Evolutionary conservation across 2,329 filamentous ascomycete species (phyloP).

Genomic region (Mycocentrospora acerina): DNA sequence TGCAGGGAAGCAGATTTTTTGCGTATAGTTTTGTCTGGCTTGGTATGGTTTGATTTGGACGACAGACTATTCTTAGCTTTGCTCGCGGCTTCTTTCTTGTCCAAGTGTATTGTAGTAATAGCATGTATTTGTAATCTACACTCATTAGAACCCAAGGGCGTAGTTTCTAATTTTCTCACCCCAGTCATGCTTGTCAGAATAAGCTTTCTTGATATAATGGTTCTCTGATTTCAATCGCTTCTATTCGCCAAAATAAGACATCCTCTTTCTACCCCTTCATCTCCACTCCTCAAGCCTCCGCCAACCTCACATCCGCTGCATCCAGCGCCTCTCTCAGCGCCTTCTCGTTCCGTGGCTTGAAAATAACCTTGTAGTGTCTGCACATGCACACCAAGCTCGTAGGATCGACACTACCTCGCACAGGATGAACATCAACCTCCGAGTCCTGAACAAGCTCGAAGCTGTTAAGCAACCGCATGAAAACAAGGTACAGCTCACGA

Average conservation of each 20-base stretch:
- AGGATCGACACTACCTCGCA: constrained; percentile 61
- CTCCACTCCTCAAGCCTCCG: constrained; percentile 8
- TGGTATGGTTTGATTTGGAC: no score
- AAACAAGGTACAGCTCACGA: constrained; percentile 65
- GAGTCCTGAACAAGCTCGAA: constrained; percentile 60
- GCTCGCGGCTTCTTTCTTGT: no score
- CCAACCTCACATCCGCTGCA: constrained; percentile 30
- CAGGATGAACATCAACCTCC: constrained; percentile 59
- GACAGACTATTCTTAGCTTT: no score
- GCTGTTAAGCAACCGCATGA: constrained; percentile 62
- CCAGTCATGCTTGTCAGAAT: no score
- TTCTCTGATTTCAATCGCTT: not conserved
- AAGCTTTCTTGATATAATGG: not conserved
- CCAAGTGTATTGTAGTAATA: no score
- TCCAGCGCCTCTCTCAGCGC: constrained; percentile 48
- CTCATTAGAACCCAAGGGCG: no score
- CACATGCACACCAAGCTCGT: constrained; percentile 65
- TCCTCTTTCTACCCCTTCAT: no score
- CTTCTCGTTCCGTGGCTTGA: constrained; percentile 57
- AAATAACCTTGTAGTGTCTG: constrained; percentile 58
- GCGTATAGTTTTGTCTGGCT: no score
- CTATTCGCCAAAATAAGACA: no score
- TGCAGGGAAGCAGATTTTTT: no score
- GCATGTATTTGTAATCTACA: no score
- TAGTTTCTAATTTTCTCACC: no score